Evolutionary conservation across 2,329 filamentous ascomycete genomes (phyloP), one percentile per base, ranked within the genome.

Genomic region (Bimuria novae-zelandiae): DNA sequence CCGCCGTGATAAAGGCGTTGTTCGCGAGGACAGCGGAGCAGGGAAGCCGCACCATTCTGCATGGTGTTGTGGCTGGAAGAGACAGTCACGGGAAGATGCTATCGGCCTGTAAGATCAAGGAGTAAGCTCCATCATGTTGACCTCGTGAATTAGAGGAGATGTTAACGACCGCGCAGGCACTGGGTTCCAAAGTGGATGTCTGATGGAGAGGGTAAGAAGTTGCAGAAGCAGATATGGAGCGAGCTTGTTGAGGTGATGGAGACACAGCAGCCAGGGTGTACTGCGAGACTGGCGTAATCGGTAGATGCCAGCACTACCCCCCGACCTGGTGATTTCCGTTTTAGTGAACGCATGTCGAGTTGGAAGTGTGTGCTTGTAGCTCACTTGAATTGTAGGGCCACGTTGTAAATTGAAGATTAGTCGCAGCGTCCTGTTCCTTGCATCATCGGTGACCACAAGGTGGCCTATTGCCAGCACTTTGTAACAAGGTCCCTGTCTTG

Each of bases 31-130:
- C 68, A 3, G 72, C 71, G 0, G 75, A 77, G 54, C 69, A 73
- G 7, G 76, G 76, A 0, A 66, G 64, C 22, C 59, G 75, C 19
- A 77, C 71, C 0, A 60, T 77, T 16, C 68, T 77, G 2, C 61
- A 73, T 57, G 74, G 68, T 0, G 72, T 67, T 7, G 48, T 64
- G 19, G 55, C 51, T 16, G 72, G 68, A 0, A 47, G 51, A 6
- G 65, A 70, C 37, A 73, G 59, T 3, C 74, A 77, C 57, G 75
- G 75, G 1, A 62, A 72, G 57, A 76, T 75, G 46, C 36, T 77
- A 40, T 69, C 60, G 22, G 62, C 75, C 36, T 70, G 64, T 33
- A 40, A 60, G 49, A 55, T 75, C 12, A 56, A 58, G 22, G 55
- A 58, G 55, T 55, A 39, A 43, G 42, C 12, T 5, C 27, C 8